A percentile compares a stretch with the other conserved stretches of the same genome.
Evolutionary conservation across 2,329 filamentous ascomycete species (phyloP).

Genomic region (Dothistroma pini): DNA sequence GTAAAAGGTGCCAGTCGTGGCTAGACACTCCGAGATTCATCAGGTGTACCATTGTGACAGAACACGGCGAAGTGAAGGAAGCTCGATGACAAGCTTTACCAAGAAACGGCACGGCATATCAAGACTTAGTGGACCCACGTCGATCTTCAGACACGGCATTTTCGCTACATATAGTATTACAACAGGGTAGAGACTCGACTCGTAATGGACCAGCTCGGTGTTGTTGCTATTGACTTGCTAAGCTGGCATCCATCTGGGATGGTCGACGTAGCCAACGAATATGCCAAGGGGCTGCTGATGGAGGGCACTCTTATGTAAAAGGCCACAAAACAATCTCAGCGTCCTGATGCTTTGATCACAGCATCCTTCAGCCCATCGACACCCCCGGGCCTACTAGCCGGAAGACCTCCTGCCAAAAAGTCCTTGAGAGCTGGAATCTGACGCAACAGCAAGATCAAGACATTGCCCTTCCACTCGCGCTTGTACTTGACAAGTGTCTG

Average conservation of each 20-base stretch:
- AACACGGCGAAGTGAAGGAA: background rate
- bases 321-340: background rate
- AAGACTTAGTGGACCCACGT: background rate
- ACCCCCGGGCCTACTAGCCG: background rate
- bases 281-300: too few species aligned
- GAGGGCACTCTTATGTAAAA: too few species aligned
- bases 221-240: too few species aligned
- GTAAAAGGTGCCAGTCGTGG: too few species aligned
- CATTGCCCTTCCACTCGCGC: constrained; percentile 16
- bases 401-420: background rate
- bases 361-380: constrained; percentile 1
- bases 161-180: background rate
- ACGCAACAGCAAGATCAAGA: constrained; percentile 6
- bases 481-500: constrained; percentile 16
- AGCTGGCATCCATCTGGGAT: too few species aligned
- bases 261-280: too few species aligned
- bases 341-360: background rate
- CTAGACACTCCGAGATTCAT: too few species aligned
- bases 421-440: background rate
- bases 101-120: background rate
- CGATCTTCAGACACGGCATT: background rate
- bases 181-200: too few species aligned
- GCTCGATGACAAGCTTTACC: background rate
- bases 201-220: too few species aligned
- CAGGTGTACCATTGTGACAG: background rate